Evolutionary conservation across 1,284 basidiomycete species (phyloP), one percentile per base, ranked within the genome.

Genomic region (Naganishia liquefaciens): DNA sequence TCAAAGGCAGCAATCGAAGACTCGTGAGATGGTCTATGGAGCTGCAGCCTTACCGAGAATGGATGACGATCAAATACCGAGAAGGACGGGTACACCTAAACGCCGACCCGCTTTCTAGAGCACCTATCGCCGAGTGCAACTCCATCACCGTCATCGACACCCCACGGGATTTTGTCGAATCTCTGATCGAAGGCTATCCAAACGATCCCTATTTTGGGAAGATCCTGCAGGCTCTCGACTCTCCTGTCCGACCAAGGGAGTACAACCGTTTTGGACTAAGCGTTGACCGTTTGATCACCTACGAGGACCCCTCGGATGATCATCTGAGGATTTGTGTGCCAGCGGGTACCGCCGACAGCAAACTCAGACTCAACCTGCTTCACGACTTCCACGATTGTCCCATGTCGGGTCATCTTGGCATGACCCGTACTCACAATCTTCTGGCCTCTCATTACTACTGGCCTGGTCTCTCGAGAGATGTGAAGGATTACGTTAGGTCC

Each of bases 371-470:
- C 7, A 13, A 21, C 28, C 19, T 51, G n/a, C n/a, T 0, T 54
- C 65, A 30, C 5, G 39, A 50, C 7, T 13, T 39, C 3, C 28
- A 51, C 13, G 67, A 65, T 46, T 15, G 19, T 17, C 17, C 10
- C 17, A 58, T 46, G 5, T 27, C 30, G 5, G 44, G 46, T 0
- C 77, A 81, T 64, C 65, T 80, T 0, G 77, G 79, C 0, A 37
- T 69, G 11, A n/a, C 23, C 1, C 81, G 80, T 64, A 80, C 79
- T 0, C 37, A 77, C 5, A 30, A 49, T 7, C 75, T 73, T 51
- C 65, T 80, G 6, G 50, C 73, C 9, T 71, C 74, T 6, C 61
- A 75, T 17, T 74, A 79, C 4, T 82, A 76, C 77, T 82, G 80
- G 80, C 64, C 61, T n/a, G 54, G 43, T 64, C 53, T 61, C 7